Conservation (phyloP, 192 early-diverging fungal genomes). For the Phycomyces blakesleeanus region DNA sequence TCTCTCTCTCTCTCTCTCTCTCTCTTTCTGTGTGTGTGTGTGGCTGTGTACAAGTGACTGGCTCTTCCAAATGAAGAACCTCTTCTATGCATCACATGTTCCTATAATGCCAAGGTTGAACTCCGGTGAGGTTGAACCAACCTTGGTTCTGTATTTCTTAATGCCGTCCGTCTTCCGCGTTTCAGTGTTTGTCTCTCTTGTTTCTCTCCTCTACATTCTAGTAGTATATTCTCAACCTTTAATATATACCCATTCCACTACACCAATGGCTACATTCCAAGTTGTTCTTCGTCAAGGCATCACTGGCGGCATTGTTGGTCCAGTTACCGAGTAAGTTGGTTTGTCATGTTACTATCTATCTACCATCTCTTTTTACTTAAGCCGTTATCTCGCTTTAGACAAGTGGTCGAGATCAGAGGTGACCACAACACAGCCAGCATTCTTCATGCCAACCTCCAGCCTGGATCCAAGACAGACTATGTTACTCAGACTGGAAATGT, state of each 20-base stretch:
- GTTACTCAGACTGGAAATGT: slow-evolving; percentile 11
- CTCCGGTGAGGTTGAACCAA: too few relatives aligned
- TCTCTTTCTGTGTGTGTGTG: too few relatives aligned
- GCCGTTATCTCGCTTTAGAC: too few relatives aligned
- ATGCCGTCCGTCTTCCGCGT: too few relatives aligned
- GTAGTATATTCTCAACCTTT: background rate
- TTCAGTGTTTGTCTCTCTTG: background rate
- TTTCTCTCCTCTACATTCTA: background rate
- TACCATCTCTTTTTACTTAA: background rate
- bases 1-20: too few relatives aligned
- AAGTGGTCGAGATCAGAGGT: slow-evolving; percentile 31
- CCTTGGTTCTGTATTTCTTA: too few relatives aligned
- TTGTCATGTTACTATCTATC: background rate
- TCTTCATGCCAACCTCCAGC: slow-evolving; percentile 22
- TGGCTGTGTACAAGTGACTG: too few relatives aligned
- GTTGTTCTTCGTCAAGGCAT: slow-evolving; percentile 33
- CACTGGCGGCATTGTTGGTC: slow-evolving; percentile 32
- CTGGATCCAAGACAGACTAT: slow-evolving; percentile 19
- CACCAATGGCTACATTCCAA: slow-evolving; percentile 19
- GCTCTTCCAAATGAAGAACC: too few relatives aligned
- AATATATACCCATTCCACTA: background rate
- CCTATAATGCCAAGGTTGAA: too few relatives aligned
- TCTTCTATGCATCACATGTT: too few relatives aligned
- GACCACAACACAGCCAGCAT: slow-evolving; percentile 28
- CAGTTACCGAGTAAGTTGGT: slow-evolving; percentile 28